phyloP scores from a whole-genome alignment of 1,284 basidiomycete species.

The Athelia sp. region DNA sequence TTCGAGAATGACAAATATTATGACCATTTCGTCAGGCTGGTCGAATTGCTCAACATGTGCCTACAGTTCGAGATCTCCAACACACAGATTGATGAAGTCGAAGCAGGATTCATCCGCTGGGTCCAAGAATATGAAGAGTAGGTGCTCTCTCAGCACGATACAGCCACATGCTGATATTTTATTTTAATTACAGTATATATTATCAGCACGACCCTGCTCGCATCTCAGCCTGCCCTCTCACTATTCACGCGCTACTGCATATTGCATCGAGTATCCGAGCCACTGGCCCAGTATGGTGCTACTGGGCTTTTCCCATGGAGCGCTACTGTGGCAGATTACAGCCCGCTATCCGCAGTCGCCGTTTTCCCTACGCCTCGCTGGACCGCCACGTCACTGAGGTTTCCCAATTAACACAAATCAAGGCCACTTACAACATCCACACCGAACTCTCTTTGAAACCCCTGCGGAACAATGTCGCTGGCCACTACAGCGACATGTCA shows the following conservation, averaged over 20 bases:
- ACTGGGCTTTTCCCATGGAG: slow-evolving; percentile 25
- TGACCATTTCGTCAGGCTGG: slow-evolving; percentile 18
- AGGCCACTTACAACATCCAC: slow-evolving; percentile 12
- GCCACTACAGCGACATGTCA: not conserved
- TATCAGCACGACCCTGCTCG: slow-evolving; percentile 17
- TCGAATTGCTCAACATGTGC: slow-evolving; percentile 12
- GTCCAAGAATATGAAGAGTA: slow-evolving; percentile 1
- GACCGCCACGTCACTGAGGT: slow-evolving; percentile 1
- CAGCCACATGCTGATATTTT: not conserved
- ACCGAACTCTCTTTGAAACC: slow-evolving; percentile 8
- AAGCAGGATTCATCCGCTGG: slow-evolving; percentile 1
- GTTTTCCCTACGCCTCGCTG: not conserved
- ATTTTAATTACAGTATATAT: not conserved
- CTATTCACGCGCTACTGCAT: slow-evolving; percentile 23
- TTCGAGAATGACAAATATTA: slow-evolving; percentile 15
- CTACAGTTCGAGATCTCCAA: slow-evolving; percentile 11
- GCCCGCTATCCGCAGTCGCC: not conserved
- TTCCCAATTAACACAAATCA: slow-evolving; percentile 1
- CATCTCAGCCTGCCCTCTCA: slow-evolving; percentile 6
- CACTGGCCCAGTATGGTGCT: slow-evolving; percentile 20
- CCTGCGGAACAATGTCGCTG: not conserved
- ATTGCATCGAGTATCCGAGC: slow-evolving; percentile 16
- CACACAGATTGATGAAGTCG: not conserved
- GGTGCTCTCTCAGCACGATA: not conserved
- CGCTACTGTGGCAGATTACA: slow-evolving; percentile 18